These are phyloP conservation scores for Racocetra persica DNA, from an alignment of 371 early-diverging fungal species.

Conservation along the genomic window DNA sequence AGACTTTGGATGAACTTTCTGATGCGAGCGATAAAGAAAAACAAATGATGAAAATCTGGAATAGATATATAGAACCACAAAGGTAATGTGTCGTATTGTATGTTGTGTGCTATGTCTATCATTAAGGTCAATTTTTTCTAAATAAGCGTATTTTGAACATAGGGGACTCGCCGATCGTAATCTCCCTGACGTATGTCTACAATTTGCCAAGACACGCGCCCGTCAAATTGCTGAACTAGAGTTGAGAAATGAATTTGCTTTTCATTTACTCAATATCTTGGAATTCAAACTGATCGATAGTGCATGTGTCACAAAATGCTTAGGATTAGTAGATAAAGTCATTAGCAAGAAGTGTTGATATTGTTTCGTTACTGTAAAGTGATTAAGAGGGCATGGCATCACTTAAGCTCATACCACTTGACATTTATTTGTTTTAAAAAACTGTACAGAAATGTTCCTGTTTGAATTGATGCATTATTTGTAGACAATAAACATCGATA, in stretches of 20 bases:
- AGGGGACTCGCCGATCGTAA: constrained; percentile 38
- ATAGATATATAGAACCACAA: constrained; percentile 33
- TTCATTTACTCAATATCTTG: constrained; percentile 26
- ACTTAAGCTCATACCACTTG: too few species aligned
- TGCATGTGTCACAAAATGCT: constrained; percentile 29
- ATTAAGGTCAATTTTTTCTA: background rate
- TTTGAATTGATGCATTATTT: too few species aligned
- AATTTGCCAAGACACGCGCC: constrained; percentile 34
- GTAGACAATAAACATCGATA: too few species aligned
- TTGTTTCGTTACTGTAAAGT: background rate
- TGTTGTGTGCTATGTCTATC: background rate
- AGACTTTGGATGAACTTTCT: constrained; percentile 33
- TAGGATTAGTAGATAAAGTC: constrained; percentile 36
- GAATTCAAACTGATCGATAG: constrained; percentile 33
- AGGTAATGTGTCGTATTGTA: constrained; percentile 11
- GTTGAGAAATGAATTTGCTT: constrained; percentile 37
- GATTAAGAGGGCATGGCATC: too few species aligned
- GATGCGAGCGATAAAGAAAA: constrained; percentile 25
- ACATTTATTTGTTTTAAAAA: too few species aligned
- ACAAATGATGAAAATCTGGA: constrained; percentile 40
- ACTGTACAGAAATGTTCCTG: too few species aligned
- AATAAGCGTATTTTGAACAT: background rate
- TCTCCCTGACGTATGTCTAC: constrained; percentile 32
- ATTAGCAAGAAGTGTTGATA: background rate
- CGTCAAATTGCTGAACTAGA: constrained; percentile 11